A percentile compares a stretch with the other conserved stretches of the same genome.
Evolutionary conservation across 2,329 filamentous ascomycete genomes (phyloP).

Genomic region (Epicoccum sorghinum): DNA sequence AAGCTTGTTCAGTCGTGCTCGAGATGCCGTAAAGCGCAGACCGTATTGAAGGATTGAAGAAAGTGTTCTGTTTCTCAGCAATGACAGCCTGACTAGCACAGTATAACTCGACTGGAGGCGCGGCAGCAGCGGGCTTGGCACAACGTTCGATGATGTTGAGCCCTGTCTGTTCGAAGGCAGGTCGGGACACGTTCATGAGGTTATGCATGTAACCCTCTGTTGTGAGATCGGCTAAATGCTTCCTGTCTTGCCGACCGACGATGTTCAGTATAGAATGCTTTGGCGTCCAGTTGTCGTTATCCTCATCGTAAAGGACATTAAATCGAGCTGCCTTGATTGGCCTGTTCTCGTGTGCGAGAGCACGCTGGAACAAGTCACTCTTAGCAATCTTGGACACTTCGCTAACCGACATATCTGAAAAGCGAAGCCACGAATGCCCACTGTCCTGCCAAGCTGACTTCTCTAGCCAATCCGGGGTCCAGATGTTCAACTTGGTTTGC

Average conservation of each 20-base stretch:
- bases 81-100: constrained; percentile 71
- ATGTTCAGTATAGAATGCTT: constrained; percentile 84
- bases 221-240: constrained; percentile 71
- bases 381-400: constrained; percentile 76
- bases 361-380: constrained; percentile 74
- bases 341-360: constrained; percentile 62
- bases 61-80: constrained; percentile 70
- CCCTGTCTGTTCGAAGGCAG: constrained; percentile 70
- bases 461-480: constrained; percentile 78
- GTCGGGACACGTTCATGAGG: constrained; percentile 78
- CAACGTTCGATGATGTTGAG: constrained; percentile 81
- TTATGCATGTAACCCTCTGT: constrained; percentile 73
- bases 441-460: constrained; percentile 65
- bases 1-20: constrained; percentile 69
- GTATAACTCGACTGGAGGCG: constrained; percentile 82
- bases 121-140: constrained; percentile 76
- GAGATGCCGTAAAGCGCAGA: constrained; percentile 73
- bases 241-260: constrained; percentile 69
- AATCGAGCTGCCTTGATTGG: constrained; percentile 68
- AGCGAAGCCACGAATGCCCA: constrained; percentile 88
- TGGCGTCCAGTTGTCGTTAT: constrained; percentile 71
- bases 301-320: constrained; percentile 69
- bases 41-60: constrained; percentile 82
- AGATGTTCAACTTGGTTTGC: constrained; percentile 86
- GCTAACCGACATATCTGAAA: constrained; percentile 75